These are phyloP conservation scores for Schoenoplectus triqueter DNA, from an alignment of 202 grass and related monocot species.

Conservation along the genomic window DNA sequence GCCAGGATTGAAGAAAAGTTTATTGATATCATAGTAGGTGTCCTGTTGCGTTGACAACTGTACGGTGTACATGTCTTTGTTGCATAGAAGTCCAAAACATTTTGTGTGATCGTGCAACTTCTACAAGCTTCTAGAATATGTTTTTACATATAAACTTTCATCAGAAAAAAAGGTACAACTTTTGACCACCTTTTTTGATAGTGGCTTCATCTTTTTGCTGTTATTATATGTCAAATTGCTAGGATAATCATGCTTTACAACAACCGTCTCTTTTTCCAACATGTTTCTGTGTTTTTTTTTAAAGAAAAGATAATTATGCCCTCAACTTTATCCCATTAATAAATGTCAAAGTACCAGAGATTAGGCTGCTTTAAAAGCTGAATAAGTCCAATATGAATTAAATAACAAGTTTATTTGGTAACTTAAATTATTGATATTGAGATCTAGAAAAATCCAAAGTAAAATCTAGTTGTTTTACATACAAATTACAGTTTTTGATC, in stretches of 20 bases:
- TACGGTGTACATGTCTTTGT: not conserved
- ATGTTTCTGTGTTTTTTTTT: no score
- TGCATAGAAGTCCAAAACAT: not conserved
- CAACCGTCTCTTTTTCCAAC: not conserved
- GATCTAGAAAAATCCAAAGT: no score
- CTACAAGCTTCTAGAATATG: constrained; percentile 25
- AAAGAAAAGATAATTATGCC: not conserved
- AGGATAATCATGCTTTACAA: constrained; percentile 15
- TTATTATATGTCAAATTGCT: not conserved
- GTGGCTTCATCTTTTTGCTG: constrained; percentile 1
- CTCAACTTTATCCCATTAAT: not conserved
- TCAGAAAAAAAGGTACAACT: not conserved
- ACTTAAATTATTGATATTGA: no score
- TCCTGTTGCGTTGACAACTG: not conserved
- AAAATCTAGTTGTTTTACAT: no score
- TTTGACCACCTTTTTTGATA: constrained; percentile 6
- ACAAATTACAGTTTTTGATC: no score
- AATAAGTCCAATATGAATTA: no score
- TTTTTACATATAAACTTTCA: not conserved
- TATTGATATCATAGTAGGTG: not conserved
- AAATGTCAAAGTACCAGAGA: no score
- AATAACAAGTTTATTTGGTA: no score
- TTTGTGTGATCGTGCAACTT: not conserved
- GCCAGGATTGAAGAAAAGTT: not conserved
- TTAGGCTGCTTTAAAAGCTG: no score